These are phyloP conservation scores for Phytophthora pisi DNA, from an alignment of 352 stramenopile species.

Conservation along the genomic window DNA sequence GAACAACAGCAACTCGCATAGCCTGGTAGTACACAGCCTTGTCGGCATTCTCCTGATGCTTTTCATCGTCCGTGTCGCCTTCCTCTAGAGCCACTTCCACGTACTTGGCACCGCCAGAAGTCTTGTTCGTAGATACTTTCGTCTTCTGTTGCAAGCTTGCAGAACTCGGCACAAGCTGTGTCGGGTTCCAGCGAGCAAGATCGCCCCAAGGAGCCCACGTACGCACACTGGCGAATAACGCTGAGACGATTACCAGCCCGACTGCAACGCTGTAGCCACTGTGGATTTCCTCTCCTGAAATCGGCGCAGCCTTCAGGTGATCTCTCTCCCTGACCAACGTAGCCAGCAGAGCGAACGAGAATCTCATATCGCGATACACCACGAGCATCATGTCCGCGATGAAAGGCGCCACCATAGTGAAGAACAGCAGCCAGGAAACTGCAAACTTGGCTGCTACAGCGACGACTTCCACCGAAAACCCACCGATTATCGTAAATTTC, in stretches of 20 bases:
- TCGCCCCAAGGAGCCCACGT: constrained; percentile 4
- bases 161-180: neutral
- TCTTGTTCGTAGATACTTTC: neutral
- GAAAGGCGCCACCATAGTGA: constrained; percentile 29
- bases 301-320: constrained; percentile 37
- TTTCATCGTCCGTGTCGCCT: neutral
- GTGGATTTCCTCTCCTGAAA: constrained; percentile 32
- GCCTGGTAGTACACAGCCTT: neutral
- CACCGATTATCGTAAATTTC: neutral
- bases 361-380: constrained; percentile 34
- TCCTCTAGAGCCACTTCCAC: constrained; percentile 3
- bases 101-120: neutral
- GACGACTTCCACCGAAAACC: constrained; percentile 1
- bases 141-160: neutral
- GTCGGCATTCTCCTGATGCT: neutral
- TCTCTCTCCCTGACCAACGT: constrained; percentile 28
- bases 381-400: constrained; percentile 40
- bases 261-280: constrained; percentile 24
- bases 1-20: neutral
- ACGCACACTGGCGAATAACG: constrained; percentile 3
- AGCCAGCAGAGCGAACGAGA: constrained; percentile 37
- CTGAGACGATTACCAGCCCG: constrained; percentile 15
- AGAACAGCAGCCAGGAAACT: constrained; percentile 24
- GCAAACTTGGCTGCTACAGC: neutral
- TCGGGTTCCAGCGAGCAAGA: constrained; percentile 14